Base-by-base conservation (phyloP, 202 grass and related monocot species). In the Schoenoplectus triqueter region DNA sequence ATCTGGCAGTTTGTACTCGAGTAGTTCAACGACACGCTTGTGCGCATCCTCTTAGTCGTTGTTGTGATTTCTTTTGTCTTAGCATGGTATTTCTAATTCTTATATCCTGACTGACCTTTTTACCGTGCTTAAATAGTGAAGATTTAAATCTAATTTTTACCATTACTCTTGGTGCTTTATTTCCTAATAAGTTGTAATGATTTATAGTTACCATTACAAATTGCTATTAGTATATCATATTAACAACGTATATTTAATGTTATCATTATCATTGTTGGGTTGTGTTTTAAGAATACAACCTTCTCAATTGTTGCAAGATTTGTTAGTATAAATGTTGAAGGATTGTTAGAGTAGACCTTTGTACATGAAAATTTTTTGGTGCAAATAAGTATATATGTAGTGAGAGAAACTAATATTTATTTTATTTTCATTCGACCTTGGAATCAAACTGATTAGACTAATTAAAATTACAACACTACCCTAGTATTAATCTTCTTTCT, bases 1-100 rank as follows among this genome's bases (percentile, higher is more conserved):
- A 78, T 99, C 76, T 94, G 91, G 93, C 89, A 83, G 71, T 93
- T 99, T 50, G 89, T 99, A 21, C 87, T 99, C 10, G 92, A 99
- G 82, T 93, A 99, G 89, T 99, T 99, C 66, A 80, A 99, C 8
- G 97, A 99, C 86, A 88, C 92, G 86, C 93, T 99, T 55, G 93
- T 99, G 17, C 93, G 91, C 67, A 99, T 99, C 86, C 93, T 99
- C 11, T 88, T 99, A 4, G 88, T 93, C 9, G 97, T 93, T 5
- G 97, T 93, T 47, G 91, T 94, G 2, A 87, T 99, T 45, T 99
- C 97, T 6, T 99, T 99, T 86, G 87, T 92, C 0, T 88, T 99
- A n/a, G 91, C 97, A 59, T 94, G 90, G 90, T 83, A 83, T 22
- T 22, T 50, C 22, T 81, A 18, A 14, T 64, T 64, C 57, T 81